Conservation (phyloP, 1,284 basidiomycete genomes). For the Neonothopanus nambi region DNA sequence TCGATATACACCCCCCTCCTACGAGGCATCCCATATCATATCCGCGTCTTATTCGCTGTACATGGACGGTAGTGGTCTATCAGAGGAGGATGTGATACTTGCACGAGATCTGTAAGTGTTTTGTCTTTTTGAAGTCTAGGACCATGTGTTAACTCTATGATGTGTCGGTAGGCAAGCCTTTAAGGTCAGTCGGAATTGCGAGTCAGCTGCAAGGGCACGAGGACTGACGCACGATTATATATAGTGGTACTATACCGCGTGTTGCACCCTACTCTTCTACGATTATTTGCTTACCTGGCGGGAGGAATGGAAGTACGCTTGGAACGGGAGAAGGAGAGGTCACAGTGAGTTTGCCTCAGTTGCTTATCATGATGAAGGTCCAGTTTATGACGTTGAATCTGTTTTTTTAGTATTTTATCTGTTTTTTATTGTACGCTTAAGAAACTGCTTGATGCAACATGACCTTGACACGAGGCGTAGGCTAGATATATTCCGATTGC, state of each 20-base stretch:
- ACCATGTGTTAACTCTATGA: no score
- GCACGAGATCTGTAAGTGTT: no score
- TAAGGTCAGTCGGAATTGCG: no score
- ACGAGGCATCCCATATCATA: no score
- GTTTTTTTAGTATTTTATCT: constrained; percentile 25
- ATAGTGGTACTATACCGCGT: constrained; percentile 26
- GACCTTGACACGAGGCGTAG: constrained; percentile 5
- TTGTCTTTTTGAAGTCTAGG: no score
- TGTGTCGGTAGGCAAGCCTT: no score
- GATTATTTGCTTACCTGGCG: constrained; percentile 26
- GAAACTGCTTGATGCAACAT: not conserved
- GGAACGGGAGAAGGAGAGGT: constrained; percentile 22
- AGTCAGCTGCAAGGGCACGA: no score
- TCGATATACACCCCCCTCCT: no score
- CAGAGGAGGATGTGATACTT: no score
- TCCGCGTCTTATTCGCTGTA: no score
- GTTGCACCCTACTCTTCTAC: constrained; percentile 25
- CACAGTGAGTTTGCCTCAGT: constrained; percentile 16
- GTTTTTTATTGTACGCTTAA: constrained; percentile 14
- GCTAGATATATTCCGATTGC: constrained; percentile 28
- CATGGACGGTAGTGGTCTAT: no score
- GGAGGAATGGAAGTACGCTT: constrained; percentile 25
- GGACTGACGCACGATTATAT: no score
- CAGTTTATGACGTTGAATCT: not conserved
- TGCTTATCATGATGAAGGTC: not conserved